Evolutionary conservation across 305 asterid species (phyloP), one percentile per base, ranked within the genome.

Genomic region (Fraxinus sp.): DNA sequence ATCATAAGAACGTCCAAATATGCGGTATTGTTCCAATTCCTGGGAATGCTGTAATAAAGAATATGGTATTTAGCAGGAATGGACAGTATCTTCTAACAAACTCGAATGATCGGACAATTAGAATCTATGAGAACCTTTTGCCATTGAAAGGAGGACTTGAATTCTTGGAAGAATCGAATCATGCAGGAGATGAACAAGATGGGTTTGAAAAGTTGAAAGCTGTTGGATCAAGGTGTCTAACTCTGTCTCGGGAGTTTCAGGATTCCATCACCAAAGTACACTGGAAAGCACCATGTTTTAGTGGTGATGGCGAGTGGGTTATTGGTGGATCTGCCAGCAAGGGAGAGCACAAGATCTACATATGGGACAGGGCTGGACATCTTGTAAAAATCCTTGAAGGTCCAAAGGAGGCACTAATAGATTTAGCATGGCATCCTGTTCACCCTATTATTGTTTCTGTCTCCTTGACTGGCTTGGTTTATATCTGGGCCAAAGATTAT

Each of bases 271-370:
- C 97, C 79, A 93, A 84, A 88, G 95, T 92, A 87, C 98, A 93
- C 75, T 95, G 98, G 98, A 93, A 95, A 86, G 97, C 94, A 43
- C 98, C 97, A 1, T 93, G 98, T 88, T 93, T 95, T 86, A 95
- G 97, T 89, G 98, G 98, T 81, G 97, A 95, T 82, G 94, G 97
- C 13, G 97, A 95, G 90, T 95, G 98, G 98, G 95, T 94, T 57
- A 86, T 94, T 79, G 97, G 98, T 71, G 97, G 97, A 75, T 95
- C 98, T 84, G 98, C 97, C 80, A 93, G 90, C 89, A 92, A 92
- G 91, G 98, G 98, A 83, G 98, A 95, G 89, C 98, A 95, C 90
- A 95, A 95, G 90, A 93, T 95, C 91, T 95, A 95, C 86, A 92
- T 92, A 81, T 95, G 98, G 98, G 98, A 95, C 86, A 89, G 93